Percentiles rank a stretch among this genome's conserved stretches.
Conservation (phyloP, 768 basidiomycete species). For the Mycena sanguinolenta region DNA sequence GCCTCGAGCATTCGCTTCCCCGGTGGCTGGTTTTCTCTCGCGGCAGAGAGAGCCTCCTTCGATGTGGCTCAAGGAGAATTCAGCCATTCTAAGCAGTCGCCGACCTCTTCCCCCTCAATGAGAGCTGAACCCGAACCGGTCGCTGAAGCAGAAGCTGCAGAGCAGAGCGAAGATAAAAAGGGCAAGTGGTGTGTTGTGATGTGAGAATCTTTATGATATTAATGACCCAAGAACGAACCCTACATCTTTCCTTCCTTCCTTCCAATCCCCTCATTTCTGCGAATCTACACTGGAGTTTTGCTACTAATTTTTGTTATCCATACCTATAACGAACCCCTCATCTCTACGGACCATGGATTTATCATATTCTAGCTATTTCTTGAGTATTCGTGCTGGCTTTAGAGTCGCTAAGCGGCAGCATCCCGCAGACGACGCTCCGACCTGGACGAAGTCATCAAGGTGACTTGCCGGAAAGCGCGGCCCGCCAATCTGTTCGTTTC, state of each 20-base stretch:
- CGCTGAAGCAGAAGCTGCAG: constrained; percentile 32
- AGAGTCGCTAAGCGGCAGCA: too few relatives aligned
- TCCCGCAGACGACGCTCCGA: too few relatives aligned
- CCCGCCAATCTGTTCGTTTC: too few relatives aligned
- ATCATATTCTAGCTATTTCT: not conserved
- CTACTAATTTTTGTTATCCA: constrained; percentile 21
- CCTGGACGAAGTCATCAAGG: too few relatives aligned
- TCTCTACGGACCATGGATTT: constrained; percentile 15
- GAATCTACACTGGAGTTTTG: not conserved
- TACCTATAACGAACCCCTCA: constrained; percentile 26
- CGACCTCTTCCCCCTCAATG: constrained; percentile 9
- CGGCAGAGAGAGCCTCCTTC: constrained; percentile 61
- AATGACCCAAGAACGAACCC: constrained; percentile 23
- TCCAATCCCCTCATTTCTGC: constrained; percentile 1
- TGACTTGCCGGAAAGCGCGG: too few relatives aligned
- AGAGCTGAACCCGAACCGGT: not conserved
- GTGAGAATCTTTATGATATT: constrained; percentile 42
- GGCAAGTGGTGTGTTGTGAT: constrained; percentile 57
- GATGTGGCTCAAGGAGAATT: constrained; percentile 68
- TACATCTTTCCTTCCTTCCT: not conserved
- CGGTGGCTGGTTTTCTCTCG: constrained; percentile 65
- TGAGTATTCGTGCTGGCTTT: too few relatives aligned
- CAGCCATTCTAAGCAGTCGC: constrained; percentile 47
- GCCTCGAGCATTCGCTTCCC: constrained; percentile 71
- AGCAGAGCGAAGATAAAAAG: constrained; percentile 46